Conservation (phyloP, 2,329 filamentous ascomycete species). For the Penicillium nordicum region DNA sequence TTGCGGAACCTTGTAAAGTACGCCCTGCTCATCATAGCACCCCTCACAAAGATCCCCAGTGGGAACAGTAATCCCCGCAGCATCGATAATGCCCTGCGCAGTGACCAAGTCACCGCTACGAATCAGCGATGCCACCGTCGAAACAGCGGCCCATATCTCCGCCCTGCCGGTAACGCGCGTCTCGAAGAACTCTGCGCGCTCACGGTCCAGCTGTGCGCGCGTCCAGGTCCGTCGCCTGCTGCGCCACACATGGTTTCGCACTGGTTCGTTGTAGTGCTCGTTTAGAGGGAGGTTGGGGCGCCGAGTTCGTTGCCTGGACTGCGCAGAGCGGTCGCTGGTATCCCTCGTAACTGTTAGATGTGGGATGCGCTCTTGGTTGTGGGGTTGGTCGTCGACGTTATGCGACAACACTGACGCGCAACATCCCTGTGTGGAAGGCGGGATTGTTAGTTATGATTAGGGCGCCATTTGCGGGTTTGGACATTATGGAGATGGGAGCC, state of each 20-base stretch:
- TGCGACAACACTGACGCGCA: conserved; percentile 38
- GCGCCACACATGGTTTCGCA: conserved; percentile 64
- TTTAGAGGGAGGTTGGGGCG: conserved; percentile 31
- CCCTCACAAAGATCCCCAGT: conserved; percentile 70
- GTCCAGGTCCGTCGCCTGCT: conserved; percentile 67
- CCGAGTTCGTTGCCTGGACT: conserved; percentile 13
- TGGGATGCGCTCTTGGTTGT: conserved; percentile 10
- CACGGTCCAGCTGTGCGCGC: conserved; percentile 61
- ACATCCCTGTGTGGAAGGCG: conserved; percentile 33
- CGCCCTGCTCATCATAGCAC: conserved; percentile 68
- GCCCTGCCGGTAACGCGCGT: conserved; percentile 73
- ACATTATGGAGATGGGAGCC: neutral
- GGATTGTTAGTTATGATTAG: conserved; percentile 3
- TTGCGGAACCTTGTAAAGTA: conserved; percentile 66
- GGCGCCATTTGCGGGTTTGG: neutral
- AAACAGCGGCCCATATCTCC: conserved; percentile 78
- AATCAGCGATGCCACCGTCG: conserved; percentile 64
- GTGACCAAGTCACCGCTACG: conserved; percentile 61
- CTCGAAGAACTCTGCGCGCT: conserved; percentile 84
- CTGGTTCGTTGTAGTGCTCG: conserved; percentile 67
- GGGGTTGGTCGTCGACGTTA: conserved; percentile 27
- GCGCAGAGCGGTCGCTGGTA: conserved; percentile 9
- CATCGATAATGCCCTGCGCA: conserved; percentile 77
- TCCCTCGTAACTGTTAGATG: conserved; percentile 8
- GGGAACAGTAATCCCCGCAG: conserved; percentile 70